These are phyloP conservation scores for Debaryomyces tyrocola DNA, from an alignment of 805 yeast genomes.

Conservation along the genomic window DNA sequence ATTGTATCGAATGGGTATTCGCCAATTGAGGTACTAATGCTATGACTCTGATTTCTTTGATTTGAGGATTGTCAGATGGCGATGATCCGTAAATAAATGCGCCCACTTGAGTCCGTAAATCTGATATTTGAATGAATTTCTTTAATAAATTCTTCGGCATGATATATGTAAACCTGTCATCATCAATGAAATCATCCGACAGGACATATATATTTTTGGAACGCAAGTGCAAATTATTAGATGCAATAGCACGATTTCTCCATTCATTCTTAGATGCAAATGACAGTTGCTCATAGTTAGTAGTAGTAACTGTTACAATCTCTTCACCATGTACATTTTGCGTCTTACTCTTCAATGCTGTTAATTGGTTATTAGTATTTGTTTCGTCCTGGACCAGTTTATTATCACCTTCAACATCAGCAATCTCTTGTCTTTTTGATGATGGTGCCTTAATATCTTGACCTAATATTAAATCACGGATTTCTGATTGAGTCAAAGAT, in stretches of 20 bases:
- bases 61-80: constrained; percentile 71
- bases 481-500: constrained; percentile 88
- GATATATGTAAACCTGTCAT: constrained; percentile 63
- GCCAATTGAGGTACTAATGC: constrained; percentile 91
- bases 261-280: constrained; percentile 88
- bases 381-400: constrained; percentile 41
- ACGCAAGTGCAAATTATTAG: constrained; percentile 70
- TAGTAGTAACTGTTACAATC: constrained; percentile 89
- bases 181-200: constrained; percentile 49
- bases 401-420: constrained; percentile 59
- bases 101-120: constrained; percentile 77
- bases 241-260: constrained; percentile 83
- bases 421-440: constrained; percentile 77
- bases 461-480: constrained; percentile 90
- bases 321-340: constrained; percentile 95
- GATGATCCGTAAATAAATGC: constrained; percentile 80
- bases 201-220: constrained; percentile 70
- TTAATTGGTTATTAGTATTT: constrained; percentile 45
- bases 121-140: constrained; percentile 78
- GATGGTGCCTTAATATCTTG: constrained; percentile 93
- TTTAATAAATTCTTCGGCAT: constrained; percentile 80
- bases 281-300: constrained; percentile 79
- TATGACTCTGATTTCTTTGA: constrained; percentile 75
- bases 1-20: constrained; percentile 59
- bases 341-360: constrained; percentile 80